Evolutionary conservation across 2,329 filamentous ascomycete genomes (phyloP), one percentile per base, ranked within the genome.

Genomic region (Boeremia exigua): DNA sequence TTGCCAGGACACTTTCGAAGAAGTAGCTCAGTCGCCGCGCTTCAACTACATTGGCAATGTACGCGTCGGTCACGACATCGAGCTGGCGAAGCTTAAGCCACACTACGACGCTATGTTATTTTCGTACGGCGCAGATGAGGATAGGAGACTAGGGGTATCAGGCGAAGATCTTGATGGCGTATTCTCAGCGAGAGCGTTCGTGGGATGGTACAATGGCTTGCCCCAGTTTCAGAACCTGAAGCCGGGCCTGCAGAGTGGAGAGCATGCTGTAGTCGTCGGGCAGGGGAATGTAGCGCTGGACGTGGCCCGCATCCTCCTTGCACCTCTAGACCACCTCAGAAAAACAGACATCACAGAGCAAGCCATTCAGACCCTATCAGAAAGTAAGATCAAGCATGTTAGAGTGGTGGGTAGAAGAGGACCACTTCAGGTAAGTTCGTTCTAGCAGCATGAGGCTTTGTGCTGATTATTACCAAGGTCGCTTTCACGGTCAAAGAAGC

Each of bases 131-230:
- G 94, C 95, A 3, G 89, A 91, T 0, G 85, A 90, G 70, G 95
- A 99, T 73, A 88, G 87, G 61, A 86, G 84, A 51, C 81, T 99
- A 0, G 88, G 86, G 0, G 87, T 99, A 32, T 87, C 89, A 0
- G 93, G 94, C 8, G 95, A 99, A 69, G 83, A 88, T 6, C 78
- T 95, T 6, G 80, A 82, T 25, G 91, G 91, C 2, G 86, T 98
- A 15, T 89, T 92, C 72, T 96, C 93, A 7, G 95, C 95, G 2
- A 86, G 95, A 27, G 89, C 92, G 34, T 97, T 98, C 73, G 95
- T 99, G 1, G 95, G 93, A 15, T 99, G 95, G 95, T 99, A 99
- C 76, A 99, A 99, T 75, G 95, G 95, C 2, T 82, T 96, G 2
- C 95, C 95, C 0, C 90, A 96, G 65, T 90, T 90, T 70, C 84